Evolutionary conservation across 495 filamentous ascomycete genomes (phyloP).

Genomic region (Pyrenopolyporus hunteri): DNA sequence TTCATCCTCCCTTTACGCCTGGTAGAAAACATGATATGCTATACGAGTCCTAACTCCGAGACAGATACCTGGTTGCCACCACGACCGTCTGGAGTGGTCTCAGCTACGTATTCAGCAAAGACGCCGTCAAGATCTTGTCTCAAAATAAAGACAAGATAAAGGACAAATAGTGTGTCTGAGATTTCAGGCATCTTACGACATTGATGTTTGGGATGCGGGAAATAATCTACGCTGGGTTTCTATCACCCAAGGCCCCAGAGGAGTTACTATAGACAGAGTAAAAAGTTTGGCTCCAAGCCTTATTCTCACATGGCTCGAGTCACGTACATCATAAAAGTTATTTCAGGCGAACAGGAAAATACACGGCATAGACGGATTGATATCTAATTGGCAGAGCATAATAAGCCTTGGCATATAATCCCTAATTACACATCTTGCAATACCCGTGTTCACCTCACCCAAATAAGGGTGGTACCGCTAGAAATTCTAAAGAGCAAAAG

Average conservation of each 20-base stretch:
- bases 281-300: neutral
- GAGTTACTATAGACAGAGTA: no score
- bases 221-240: no score
- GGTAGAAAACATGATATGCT: neutral
- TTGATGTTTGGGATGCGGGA: no score
- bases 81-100: slow-evolving; percentile 87
- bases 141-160: slow-evolving; percentile 43
- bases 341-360: neutral
- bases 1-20: neutral
- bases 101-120: slow-evolving; percentile 80
- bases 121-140: slow-evolving; percentile 79
- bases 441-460: no score
- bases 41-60: slow-evolving; percentile 1
- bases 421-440: neutral
- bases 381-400: slow-evolving; percentile 1
- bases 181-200: neutral
- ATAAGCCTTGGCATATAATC: neutral
- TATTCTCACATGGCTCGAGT: neutral
- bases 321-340: neutral
- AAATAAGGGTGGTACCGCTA: no score
- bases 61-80: slow-evolving; percentile 73
- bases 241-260: neutral
- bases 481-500: no score
- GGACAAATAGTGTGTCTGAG: slow-evolving; percentile 9
- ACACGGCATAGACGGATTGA: neutral